phyloP scores from a whole-genome alignment of 2,329 filamentous ascomycete genomes.

The Curvularia verruculosa region DNA sequence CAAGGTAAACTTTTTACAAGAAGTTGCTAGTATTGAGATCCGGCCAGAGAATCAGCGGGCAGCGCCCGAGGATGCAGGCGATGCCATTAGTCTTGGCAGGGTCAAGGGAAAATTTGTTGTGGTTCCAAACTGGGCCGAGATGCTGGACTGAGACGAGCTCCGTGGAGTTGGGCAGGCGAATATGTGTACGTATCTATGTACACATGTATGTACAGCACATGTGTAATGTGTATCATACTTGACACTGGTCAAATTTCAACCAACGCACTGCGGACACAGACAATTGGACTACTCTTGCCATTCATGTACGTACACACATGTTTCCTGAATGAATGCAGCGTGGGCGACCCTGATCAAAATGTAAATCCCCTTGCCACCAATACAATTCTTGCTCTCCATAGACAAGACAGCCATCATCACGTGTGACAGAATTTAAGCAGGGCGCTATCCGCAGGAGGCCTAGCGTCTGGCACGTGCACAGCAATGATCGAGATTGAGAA shows the following conservation, averaged over 20 bases:
- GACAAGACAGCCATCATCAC: neutral
- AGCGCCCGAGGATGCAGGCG: constrained; percentile 46
- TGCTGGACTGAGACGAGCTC: constrained; percentile 45
- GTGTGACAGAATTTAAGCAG: neutral
- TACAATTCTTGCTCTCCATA: too few relatives aligned
- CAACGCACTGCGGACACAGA: too few relatives aligned
- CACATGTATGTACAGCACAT: too few relatives aligned
- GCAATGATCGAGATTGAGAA: neutral
- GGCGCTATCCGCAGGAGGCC: too few relatives aligned
- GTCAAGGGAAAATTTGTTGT: constrained; percentile 70
- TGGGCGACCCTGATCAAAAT: neutral
- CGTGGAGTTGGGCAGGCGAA: too few relatives aligned
- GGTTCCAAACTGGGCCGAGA: constrained; percentile 64
- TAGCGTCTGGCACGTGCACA: neutral
- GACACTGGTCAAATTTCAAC: too few relatives aligned
- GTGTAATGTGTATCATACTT: too few relatives aligned
- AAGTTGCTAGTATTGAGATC: constrained; percentile 55
- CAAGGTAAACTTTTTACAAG: constrained; percentile 64
- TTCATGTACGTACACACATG: too few relatives aligned
- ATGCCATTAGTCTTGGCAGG: constrained; percentile 64
- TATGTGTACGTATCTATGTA: too few relatives aligned
- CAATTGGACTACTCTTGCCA: too few relatives aligned
- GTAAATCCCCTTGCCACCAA: neutral
- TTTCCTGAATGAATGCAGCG: neutral
- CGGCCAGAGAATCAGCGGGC: constrained; percentile 45